Evolutionary conservation across 805 yeast species (phyloP), one percentile per base, ranked within the genome.

Genomic region (Candida wancherniae): DNA sequence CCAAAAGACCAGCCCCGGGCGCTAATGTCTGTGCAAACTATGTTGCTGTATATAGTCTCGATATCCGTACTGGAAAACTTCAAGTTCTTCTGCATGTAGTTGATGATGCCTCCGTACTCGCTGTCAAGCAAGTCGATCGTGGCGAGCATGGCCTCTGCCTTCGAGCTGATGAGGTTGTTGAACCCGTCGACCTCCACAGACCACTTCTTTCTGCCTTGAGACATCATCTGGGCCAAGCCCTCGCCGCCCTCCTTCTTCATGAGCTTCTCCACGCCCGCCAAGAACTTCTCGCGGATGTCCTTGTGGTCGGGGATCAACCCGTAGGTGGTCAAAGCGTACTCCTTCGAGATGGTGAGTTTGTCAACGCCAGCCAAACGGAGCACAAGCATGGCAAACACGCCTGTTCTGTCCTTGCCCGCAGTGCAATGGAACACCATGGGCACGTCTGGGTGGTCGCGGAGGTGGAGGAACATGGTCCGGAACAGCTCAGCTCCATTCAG

Each of bases 341-440:
- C 95, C 41, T 77, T 70, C 1, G 85, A 76, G 22, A 84, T 66
- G 1, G 76, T 73, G 41, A 74, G 73, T 9, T 67, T 63, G 37
- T 80, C 85, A 3, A 84, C 84, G 0, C 84, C 88, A 4, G 73
- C 58, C 6, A 83, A 51, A 12, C 75, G 57, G 26, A 84, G 61
- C 4, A 84, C 61, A 38, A 85, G 53, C 77, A 85, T 82, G 2
- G 79, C 71, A 41, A 82, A 51, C 9, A 84, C 66, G 0, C 94
- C 95, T 0, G 95, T 84, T 25, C 94, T 69, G 51, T 85, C 95
- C 53, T 84, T 85, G 2, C 95, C 95, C 1, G 90, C 90, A 4
- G 88, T 75, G 57, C 94, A 85, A 50, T 84, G 90, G 53, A 78
- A 74, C 7, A 80, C 55, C 36, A 85, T 58, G 6, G 67, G 63